These are phyloP conservation scores for Trichoderma arundinaceum DNA, from an alignment of 2,329 filamentous ascomycete species.

Conservation along the genomic window DNA sequence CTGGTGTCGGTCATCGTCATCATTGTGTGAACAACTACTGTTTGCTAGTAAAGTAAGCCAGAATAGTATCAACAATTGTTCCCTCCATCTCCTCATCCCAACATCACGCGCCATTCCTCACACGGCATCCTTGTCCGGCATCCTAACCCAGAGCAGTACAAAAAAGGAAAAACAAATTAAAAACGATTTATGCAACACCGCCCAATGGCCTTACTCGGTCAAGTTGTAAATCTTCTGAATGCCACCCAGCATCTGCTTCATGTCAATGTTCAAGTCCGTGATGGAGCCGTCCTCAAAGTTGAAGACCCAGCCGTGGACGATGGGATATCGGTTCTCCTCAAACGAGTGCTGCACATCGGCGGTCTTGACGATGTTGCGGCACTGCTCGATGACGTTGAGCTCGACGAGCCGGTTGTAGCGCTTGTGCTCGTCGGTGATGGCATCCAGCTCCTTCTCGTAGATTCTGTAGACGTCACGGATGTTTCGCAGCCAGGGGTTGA, in stretches of 20 bases:
- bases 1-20: background rate
- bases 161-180: background rate
- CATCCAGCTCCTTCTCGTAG: slow-evolving; percentile 72
- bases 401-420: slow-evolving; percentile 77
- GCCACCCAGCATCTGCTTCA: slow-evolving; percentile 59
- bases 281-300: slow-evolving; percentile 70
- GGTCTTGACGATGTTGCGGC: slow-evolving; percentile 80
- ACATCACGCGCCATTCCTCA: background rate
- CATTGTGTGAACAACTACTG: background rate
- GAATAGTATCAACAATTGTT: background rate
- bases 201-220: slow-evolving; percentile 40
- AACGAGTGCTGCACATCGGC: slow-evolving; percentile 77
- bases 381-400: slow-evolving; percentile 80
- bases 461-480: slow-evolving; percentile 76
- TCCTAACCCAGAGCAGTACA: background rate
- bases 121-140: background rate
- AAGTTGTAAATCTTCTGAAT: slow-evolving; percentile 71
- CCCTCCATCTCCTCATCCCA: background rate
- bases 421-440: slow-evolving; percentile 61
- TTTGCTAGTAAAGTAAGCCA: background rate
- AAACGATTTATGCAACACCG: background rate
- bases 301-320: slow-evolving; percentile 78
- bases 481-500: slow-evolving; percentile 77
- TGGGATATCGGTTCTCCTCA: slow-evolving; percentile 65
- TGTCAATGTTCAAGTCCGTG: slow-evolving; percentile 68